phyloP scores from a whole-genome alignment of 768 basidiomycete species.

The Mycena maculata region DNA sequence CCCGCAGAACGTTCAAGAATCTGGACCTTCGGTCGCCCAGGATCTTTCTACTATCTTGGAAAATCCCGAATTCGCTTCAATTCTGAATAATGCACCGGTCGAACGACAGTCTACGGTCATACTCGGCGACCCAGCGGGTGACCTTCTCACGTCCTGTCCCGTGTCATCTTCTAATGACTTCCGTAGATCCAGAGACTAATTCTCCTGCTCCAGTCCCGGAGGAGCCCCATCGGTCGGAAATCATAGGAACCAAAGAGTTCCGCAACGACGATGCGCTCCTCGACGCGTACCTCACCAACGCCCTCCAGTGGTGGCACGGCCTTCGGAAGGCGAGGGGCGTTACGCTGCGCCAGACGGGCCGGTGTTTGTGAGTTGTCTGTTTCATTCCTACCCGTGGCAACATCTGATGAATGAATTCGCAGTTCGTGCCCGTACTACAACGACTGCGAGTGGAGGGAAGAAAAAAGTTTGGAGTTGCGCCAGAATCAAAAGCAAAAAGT shows the following conservation, averaged over 20 bases:
- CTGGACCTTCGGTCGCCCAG: neutral
- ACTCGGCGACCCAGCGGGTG: neutral
- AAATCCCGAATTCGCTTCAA: neutral
- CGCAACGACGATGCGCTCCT: slow-evolving; percentile 63
- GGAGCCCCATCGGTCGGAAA: slow-evolving; percentile 36
- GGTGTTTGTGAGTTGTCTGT: slow-evolving; percentile 71
- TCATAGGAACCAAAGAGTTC: slow-evolving; percentile 78
- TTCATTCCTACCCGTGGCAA: too few relatives aligned
- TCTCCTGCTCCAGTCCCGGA: neutral
- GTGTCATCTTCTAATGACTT: neutral
- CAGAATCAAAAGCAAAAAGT: too few relatives aligned
- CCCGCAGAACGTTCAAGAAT: neutral
- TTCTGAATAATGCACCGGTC: neutral
- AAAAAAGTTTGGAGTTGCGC: slow-evolving; percentile 57
- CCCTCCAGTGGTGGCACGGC: slow-evolving; percentile 84
- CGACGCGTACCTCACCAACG: slow-evolving; percentile 61
- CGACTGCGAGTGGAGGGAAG: slow-evolving; percentile 86
- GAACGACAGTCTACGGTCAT: neutral
- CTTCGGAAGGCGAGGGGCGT: slow-evolving; percentile 78
- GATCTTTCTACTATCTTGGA: neutral
- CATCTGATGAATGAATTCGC: neutral
- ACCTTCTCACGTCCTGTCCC: neutral
- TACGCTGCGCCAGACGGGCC: slow-evolving; percentile 61
- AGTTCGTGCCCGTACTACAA: slow-evolving; percentile 80
- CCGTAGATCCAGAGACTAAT: neutral